Base-by-base conservation (phyloP, 768 basidiomycete genomes). In the Pleurotus eryngii region DNA sequence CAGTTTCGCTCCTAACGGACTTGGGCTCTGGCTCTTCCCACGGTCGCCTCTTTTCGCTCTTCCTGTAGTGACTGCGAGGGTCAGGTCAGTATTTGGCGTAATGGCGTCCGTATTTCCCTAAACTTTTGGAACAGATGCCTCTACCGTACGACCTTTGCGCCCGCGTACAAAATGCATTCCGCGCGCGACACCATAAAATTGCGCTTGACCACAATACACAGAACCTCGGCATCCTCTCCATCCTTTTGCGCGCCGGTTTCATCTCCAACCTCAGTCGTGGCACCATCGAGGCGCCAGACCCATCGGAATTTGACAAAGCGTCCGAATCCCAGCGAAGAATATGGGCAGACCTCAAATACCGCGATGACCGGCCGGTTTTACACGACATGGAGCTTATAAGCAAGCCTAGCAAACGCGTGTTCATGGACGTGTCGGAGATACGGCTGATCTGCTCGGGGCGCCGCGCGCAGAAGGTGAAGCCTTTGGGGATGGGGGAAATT, bases 301-400 rank as follows among this genome's bases (percentile, higher is more conserved):
- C 95, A 0, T 60, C 65, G 3, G 76, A 76, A 11, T 98, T 95
- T 68, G 64, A 75, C 56, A 60, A 66, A 1, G 86, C 80, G 9
- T 74, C 78, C 59, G 83, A 87, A 27, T 79, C 85, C 1, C 80
- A 93, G 57, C 81, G 81, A 30, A 84, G 94, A 38, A 90, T 98
- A 72, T 97, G 96, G 94, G 92, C 92, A 1, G 85, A 87, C 50
- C 84, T 98, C 62, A 99, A 99, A 74, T 95, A 96, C 75, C 83
- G 96, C 49, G 86, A 92, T 63, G 92, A 97, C 69, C 77, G 83
- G 27, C 92, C 95, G 4, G 92, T 98, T 18, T 77, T 99, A 59
- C 77, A 74, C 53, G 66, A 79, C 62, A 94, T 98, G 87, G 74
- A 82, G 49, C 82, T 96, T 69, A 79, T 98, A 63, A 90, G 88